phyloP scores from a whole-genome alignment of 495 filamentous ascomycete species.

The Aspergillus kassunensis region DNA sequence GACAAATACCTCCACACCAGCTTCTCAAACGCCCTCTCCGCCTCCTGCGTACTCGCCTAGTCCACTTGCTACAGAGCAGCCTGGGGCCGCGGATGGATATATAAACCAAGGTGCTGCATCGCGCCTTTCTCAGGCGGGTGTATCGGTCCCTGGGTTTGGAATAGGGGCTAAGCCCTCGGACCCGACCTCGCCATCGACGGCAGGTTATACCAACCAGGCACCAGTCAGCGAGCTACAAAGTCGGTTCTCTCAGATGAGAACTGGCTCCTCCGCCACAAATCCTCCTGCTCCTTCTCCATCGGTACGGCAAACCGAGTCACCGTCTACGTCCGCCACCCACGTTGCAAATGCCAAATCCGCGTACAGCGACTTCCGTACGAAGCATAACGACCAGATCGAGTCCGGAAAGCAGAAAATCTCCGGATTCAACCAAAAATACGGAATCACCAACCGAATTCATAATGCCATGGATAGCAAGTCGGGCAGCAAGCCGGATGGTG shows the following conservation, averaged over 20 bases:
- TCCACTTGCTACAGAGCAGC: slow-evolving; percentile 19
- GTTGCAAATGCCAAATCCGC: slow-evolving; percentile 52
- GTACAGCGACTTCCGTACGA: slow-evolving; percentile 66
- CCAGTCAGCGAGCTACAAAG: slow-evolving; percentile 65
- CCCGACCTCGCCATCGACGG: slow-evolving; percentile 12
- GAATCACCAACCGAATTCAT: slow-evolving; percentile 28
- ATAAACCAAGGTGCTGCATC: slow-evolving; percentile 66
- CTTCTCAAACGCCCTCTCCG: slow-evolving; percentile 40
- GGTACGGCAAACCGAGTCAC: slow-evolving; percentile 54
- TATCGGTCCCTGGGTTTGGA: slow-evolving; percentile 77
- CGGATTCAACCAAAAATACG: slow-evolving; percentile 34
- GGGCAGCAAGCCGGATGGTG: slow-evolving; percentile 29
- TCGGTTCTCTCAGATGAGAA: slow-evolving; percentile 57
- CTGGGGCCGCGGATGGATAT: slow-evolving; percentile 30
- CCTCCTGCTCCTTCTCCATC: slow-evolving; percentile 29
- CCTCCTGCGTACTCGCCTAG: slow-evolving; percentile 49
- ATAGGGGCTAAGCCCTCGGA: slow-evolving; percentile 47
- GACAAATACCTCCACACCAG: slow-evolving; percentile 39
- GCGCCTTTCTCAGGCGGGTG: slow-evolving; percentile 69
- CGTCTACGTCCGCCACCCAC: slow-evolving; percentile 26
- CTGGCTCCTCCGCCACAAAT: slow-evolving; percentile 21
- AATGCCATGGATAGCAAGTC: slow-evolving; percentile 34
- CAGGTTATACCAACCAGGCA: slow-evolving; percentile 17
- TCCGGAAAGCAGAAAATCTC: slow-evolving; percentile 59
- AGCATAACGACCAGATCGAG: slow-evolving; percentile 66